Evolutionary conservation across 257 asterid genomes (phyloP).

Genomic region (Capsicum pubescens): DNA sequence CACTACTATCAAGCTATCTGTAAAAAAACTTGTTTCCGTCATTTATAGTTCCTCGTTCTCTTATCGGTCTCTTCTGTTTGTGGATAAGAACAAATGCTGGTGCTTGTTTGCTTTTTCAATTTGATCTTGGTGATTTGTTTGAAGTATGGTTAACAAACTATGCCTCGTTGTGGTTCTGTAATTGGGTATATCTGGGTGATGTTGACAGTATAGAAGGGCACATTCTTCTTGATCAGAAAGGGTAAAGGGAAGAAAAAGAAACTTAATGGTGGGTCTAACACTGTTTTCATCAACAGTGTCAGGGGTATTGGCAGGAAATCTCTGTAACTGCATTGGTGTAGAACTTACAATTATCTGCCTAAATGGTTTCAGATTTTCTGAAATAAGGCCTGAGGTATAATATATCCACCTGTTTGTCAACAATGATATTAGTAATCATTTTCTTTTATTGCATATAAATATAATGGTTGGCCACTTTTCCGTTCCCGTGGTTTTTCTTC

Average conservation of each 20-base stretch:
- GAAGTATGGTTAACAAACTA: neutral
- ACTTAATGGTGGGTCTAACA: neutral
- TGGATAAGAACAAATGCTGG: neutral
- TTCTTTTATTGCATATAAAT: neutral
- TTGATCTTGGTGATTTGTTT: neutral
- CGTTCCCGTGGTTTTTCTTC: neutral
- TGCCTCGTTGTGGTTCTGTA: conserved; percentile 3
- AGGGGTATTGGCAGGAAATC: conserved; percentile 2
- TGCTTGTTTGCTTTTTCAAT: conserved; percentile 1
- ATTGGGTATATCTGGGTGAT: conserved; percentile 3
- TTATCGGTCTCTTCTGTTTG: neutral
- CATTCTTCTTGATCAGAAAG: neutral
- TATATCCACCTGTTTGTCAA: conserved; percentile 12
- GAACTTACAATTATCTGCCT: conserved; percentile 11
- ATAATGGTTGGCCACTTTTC: neutral
- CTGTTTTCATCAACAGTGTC: conserved; percentile 7
- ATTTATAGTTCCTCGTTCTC: neutral
- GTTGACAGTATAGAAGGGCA: neutral
- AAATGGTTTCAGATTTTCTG: neutral
- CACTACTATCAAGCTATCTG: neutral
- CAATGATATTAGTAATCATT: neutral
- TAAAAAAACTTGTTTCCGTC: neutral
- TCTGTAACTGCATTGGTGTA: conserved; percentile 9
- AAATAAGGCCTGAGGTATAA: neutral
- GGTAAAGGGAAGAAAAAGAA: conserved; percentile 22